phyloP scores from a whole-genome alignment of 768 basidiomycete genomes.

The Glaciozyma antarctica region DNA sequence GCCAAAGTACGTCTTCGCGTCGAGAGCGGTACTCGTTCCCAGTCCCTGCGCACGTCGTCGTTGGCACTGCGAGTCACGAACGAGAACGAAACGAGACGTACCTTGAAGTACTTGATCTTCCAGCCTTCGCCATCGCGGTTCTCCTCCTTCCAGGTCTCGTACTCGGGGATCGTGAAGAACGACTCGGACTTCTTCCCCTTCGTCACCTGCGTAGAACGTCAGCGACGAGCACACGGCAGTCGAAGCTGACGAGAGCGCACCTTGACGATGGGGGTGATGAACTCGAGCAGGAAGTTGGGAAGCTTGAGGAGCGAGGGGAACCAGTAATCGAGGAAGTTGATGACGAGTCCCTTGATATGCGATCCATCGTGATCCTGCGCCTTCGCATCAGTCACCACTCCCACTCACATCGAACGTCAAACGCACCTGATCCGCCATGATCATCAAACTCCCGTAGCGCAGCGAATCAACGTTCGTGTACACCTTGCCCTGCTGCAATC shows the following conservation, averaged over 20 bases:
- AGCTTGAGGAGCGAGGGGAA: constrained; percentile 87
- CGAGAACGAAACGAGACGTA: constrained; percentile 38
- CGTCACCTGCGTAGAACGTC: constrained; percentile 47
- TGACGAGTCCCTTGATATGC: constrained; percentile 99
- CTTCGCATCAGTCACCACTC: background rate
- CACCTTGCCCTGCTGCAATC: constrained; percentile 84
- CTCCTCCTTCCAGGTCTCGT: constrained; percentile 77
- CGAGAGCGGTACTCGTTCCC: constrained; percentile 80
- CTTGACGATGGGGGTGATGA: constrained; percentile 95
- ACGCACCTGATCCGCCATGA: constrained; percentile 97
- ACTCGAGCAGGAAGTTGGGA: constrained; percentile 88
- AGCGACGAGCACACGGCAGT: background rate
- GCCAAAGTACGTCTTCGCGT: constrained; percentile 86
- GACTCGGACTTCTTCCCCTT: constrained; percentile 68
- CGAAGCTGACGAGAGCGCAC: constrained; percentile 44
- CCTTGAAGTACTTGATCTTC: constrained; percentile 96
- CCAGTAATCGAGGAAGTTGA: constrained; percentile 96
- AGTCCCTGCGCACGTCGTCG: constrained; percentile 59
- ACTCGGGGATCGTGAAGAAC: constrained; percentile 97
- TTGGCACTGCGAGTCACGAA: background rate
- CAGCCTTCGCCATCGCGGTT: constrained; percentile 68
- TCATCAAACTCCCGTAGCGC: constrained; percentile 92
- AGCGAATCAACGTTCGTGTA: constrained; percentile 60
- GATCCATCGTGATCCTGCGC: constrained; percentile 95
- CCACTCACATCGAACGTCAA: background rate